Percentiles rank a stretch among this genome's conserved stretches.
phyloP scores from a whole-genome alignment of 164 flowering plant species.

The Amborella trichopoda region DNA sequence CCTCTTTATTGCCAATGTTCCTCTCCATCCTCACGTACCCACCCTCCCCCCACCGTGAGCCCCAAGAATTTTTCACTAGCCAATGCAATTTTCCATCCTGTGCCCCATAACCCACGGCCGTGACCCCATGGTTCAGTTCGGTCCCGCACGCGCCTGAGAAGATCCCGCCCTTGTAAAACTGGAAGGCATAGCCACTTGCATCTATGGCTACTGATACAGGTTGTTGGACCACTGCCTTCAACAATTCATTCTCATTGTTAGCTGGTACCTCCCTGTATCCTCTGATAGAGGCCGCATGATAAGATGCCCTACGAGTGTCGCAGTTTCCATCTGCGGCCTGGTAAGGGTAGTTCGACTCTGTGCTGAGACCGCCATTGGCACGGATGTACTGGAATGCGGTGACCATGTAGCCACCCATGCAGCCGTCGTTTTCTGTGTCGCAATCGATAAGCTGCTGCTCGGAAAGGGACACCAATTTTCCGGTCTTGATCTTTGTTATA shows the following conservation, averaged over 20 bases:
- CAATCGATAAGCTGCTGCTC: constrained; percentile 21
- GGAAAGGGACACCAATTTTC: constrained; percentile 12
- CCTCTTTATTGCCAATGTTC: background rate
- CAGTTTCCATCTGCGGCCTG: constrained; percentile 8
- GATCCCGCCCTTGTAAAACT: constrained; percentile 5
- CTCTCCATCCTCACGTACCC: constrained; percentile 5
- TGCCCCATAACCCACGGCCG: constrained; percentile 7
- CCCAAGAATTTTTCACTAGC: constrained; percentile 11
- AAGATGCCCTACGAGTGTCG: constrained; percentile 1
- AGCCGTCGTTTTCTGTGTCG: constrained; percentile 16
- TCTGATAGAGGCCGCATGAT: constrained; percentile 8
- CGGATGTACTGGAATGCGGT: constrained; percentile 13
- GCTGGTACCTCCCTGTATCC: constrained; percentile 15
- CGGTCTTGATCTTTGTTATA: constrained; percentile 8
- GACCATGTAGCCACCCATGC: constrained; percentile 17
- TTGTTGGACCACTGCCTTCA: constrained; percentile 6
- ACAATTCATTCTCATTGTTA: constrained; percentile 7
- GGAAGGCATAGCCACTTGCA: constrained; percentile 1
- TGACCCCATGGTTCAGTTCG: constrained; percentile 1
- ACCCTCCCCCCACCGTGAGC: constrained; percentile 5
- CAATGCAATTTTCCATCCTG: constrained; percentile 6
- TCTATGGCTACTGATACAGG: constrained; percentile 8
- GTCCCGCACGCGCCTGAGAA: constrained; percentile 7
- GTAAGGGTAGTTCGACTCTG: constrained; percentile 13
- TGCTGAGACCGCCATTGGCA: constrained; percentile 12